phyloP scores from a whole-genome alignment of 129 eudicot genomes.

The Artemisia tridentata region DNA sequence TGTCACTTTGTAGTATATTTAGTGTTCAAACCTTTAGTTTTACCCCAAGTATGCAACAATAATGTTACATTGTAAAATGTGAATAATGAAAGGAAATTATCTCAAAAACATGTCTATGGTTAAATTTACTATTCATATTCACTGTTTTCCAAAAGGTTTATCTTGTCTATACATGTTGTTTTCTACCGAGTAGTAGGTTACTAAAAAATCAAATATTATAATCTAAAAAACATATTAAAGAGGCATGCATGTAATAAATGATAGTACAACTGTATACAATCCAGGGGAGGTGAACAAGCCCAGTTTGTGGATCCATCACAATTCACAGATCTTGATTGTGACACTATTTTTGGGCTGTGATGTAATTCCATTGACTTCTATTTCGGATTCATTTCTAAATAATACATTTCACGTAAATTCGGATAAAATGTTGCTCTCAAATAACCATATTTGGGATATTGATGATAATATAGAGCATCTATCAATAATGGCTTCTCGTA shows the following conservation, averaged over 20 bases:
- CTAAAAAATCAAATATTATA: too few relatives aligned
- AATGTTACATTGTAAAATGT: too few relatives aligned
- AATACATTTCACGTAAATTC: neutral
- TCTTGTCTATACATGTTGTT: too few relatives aligned
- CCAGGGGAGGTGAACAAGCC: constrained; percentile 8
- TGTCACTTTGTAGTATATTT: too few relatives aligned
- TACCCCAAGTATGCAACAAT: too few relatives aligned
- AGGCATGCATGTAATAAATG: neutral
- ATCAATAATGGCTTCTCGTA: too few relatives aligned
- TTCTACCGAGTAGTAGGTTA: neutral
- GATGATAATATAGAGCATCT: neutral
- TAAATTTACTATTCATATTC: too few relatives aligned
- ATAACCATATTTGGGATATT: neutral
- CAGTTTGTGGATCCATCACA: constrained; percentile 27
- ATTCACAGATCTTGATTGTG: constrained; percentile 21
- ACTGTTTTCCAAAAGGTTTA: too few relatives aligned
- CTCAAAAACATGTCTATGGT: too few relatives aligned
- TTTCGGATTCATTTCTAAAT: constrained; percentile 10
- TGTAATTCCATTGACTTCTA: constrained; percentile 27
- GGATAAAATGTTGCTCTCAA: neutral
- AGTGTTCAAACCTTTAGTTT: too few relatives aligned
- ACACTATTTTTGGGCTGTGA: constrained; percentile 13
- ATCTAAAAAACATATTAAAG: too few relatives aligned
- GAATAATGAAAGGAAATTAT: too few relatives aligned
- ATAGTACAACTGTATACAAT: neutral